These are phyloP conservation scores for Chaetomium cochliodes DNA, from an alignment of 495 filamentous ascomycete species.

Conservation along the genomic window DNA sequence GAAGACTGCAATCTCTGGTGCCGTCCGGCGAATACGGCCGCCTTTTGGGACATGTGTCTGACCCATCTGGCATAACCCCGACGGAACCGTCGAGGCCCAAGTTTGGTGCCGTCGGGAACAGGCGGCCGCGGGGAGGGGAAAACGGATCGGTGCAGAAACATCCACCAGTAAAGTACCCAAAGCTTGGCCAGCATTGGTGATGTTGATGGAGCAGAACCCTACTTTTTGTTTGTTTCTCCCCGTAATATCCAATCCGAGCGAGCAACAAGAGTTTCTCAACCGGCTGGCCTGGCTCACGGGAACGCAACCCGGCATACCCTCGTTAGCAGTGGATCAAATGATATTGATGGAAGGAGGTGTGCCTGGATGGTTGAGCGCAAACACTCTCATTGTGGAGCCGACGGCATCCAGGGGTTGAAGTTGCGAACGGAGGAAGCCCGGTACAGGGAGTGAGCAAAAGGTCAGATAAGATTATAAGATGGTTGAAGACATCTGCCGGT, in stretches of 20 bases:
- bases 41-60: not conserved
- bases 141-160: slow-evolving; percentile 15
- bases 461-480: slow-evolving; percentile 11
- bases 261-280: not conserved
- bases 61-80: not conserved
- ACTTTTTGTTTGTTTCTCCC: not conserved
- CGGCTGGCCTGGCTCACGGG: not conserved
- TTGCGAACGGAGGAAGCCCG: not conserved
- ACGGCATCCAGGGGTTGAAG: not conserved
- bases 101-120: not conserved
- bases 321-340: not conserved
- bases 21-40: not conserved
- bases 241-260: not conserved
- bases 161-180: slow-evolving; percentile 9
- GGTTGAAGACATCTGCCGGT: not conserved
- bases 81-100: not conserved
- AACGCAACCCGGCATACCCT: slow-evolving; percentile 3
- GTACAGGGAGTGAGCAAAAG: no score
- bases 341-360: not conserved
- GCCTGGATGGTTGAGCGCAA: not conserved
- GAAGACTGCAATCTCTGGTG: not conserved
- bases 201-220: not conserved
- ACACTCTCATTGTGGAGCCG: slow-evolving; percentile 9
- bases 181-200: not conserved
- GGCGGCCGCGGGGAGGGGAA: not conserved